Conservation (phyloP, 352 stramenopile genomes). For the Thalassiosira mediterranea region DNA sequence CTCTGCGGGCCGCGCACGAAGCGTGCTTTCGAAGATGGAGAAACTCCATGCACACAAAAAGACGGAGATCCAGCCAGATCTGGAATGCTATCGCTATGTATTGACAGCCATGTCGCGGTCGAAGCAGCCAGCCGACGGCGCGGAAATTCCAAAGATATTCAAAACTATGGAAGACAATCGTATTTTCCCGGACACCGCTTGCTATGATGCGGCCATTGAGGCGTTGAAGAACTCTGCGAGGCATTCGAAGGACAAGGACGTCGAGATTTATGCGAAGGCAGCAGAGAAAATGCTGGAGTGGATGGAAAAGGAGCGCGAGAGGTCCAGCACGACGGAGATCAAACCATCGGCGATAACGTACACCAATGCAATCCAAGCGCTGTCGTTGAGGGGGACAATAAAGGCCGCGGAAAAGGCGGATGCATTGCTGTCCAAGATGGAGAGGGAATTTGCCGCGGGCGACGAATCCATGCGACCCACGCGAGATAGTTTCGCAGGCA, state of each 20-base stretch:
- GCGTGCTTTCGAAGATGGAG: constrained; percentile 62
- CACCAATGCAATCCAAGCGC: constrained; percentile 75
- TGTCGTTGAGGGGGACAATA: constrained; percentile 38
- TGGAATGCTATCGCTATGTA: constrained; percentile 68
- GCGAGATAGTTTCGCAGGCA: constrained; percentile 55
- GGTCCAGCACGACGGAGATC: constrained; percentile 55
- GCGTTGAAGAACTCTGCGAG: constrained; percentile 61
- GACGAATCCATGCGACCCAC: constrained; percentile 47
- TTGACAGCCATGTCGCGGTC: constrained; percentile 61
- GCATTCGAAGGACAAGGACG: constrained; percentile 32
- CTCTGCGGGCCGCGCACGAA: constrained; percentile 57
- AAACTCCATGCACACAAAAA: constrained; percentile 47
- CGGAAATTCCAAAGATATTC: constrained; percentile 57
- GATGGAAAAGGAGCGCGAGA: constrained; percentile 69
- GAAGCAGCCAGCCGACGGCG: constrained; percentile 32
- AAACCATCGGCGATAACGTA: constrained; percentile 64
- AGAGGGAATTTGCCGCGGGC: constrained; percentile 32
- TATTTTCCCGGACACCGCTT: constrained; percentile 71
- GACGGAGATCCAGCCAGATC: constrained; percentile 53
- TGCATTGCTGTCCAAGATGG: constrained; percentile 59
- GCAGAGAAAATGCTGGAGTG: constrained; percentile 59
- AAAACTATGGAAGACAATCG: constrained; percentile 67
- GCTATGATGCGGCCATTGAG: constrained; percentile 69
- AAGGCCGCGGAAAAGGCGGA: constrained; percentile 46
- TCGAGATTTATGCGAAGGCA: constrained; percentile 50